Evolutionary conservation across 768 basidiomycete species (phyloP).

Genomic region (Brasilioporus rufonigricans): DNA sequence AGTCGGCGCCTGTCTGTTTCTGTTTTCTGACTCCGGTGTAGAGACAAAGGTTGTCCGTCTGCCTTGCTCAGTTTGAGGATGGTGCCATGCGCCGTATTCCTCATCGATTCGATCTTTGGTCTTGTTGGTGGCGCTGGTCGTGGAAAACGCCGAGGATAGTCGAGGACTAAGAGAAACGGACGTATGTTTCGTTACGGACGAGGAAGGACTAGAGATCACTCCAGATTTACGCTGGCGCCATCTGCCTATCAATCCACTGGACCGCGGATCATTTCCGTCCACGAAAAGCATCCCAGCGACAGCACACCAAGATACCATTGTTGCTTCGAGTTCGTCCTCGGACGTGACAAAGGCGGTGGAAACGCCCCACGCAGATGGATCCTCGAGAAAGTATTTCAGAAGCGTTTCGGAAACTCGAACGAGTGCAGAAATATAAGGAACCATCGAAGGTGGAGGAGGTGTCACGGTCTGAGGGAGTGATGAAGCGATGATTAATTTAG

Average conservation of each 20-base stretch:
- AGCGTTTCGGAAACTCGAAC: conserved; percentile 49
- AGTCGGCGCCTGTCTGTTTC: no score
- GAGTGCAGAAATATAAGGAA: conserved; percentile 49
- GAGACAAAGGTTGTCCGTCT: not conserved
- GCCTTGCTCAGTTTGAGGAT: conserved; percentile 1
- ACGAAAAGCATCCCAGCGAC: conserved; percentile 38
- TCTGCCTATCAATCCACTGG: conserved; percentile 15
- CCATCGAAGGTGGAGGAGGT: conserved; percentile 51
- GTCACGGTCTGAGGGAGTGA: conserved; percentile 31
- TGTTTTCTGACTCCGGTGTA: not conserved
- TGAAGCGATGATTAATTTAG: not conserved
- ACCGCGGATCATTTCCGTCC: conserved; percentile 11
- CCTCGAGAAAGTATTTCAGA: conserved; percentile 50
- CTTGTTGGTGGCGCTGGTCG: conserved; percentile 1
- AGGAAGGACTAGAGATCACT: conserved; percentile 2
- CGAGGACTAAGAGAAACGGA: conserved; percentile 10
- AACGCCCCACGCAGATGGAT: conserved; percentile 66
- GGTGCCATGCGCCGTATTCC: not conserved
- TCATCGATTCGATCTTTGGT: conserved; percentile 4
- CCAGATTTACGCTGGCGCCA: conserved; percentile 25
- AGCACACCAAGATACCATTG: conserved; percentile 53
- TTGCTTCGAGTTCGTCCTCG: conserved; percentile 50
- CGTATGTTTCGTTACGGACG: conserved; percentile 2
- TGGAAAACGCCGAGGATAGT: conserved; percentile 11
- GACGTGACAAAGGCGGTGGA: conserved; percentile 55